phyloP scores from a whole-genome alignment of 192 early-diverging fungal species.

The Coemansia sp. region DNA sequence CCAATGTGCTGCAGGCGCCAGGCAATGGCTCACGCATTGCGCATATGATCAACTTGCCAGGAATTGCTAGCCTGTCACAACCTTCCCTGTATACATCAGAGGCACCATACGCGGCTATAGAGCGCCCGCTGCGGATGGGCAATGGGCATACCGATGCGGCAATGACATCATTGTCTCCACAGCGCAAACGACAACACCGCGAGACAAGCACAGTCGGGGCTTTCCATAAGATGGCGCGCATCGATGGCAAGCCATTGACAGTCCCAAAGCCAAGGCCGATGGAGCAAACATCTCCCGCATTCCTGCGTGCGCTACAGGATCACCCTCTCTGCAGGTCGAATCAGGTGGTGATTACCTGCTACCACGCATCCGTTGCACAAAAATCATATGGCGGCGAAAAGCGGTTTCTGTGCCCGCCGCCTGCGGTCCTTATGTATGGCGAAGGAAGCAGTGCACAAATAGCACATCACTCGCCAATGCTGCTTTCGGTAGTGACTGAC shows the following conservation, averaged over 20 bases:
- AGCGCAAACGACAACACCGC: constrained; percentile 12
- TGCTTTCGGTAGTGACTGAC: constrained; percentile 65
- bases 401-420: constrained; percentile 77
- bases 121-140: background rate
- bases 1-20: background rate
- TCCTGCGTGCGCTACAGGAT: constrained; percentile 10
- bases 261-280: background rate
- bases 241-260: background rate
- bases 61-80: constrained; percentile 9
- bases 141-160: background rate
- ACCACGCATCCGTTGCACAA: constrained; percentile 82
- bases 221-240: constrained; percentile 35
- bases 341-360: constrained; percentile 75
- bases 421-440: constrained; percentile 64
- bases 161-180: background rate
- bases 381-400: constrained; percentile 95
- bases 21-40: background rate
- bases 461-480: constrained; percentile 57
- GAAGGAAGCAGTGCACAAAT: constrained; percentile 39
- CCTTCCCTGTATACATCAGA: background rate
- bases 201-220: constrained; percentile 17
- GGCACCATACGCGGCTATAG: background rate
- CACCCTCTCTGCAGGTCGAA: constrained; percentile 27
- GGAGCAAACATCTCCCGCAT: constrained; percentile 8
- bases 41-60: constrained; percentile 6